Base-by-base conservation (phyloP, 345 rosid genomes). In the Dimocarpus longan region DNA sequence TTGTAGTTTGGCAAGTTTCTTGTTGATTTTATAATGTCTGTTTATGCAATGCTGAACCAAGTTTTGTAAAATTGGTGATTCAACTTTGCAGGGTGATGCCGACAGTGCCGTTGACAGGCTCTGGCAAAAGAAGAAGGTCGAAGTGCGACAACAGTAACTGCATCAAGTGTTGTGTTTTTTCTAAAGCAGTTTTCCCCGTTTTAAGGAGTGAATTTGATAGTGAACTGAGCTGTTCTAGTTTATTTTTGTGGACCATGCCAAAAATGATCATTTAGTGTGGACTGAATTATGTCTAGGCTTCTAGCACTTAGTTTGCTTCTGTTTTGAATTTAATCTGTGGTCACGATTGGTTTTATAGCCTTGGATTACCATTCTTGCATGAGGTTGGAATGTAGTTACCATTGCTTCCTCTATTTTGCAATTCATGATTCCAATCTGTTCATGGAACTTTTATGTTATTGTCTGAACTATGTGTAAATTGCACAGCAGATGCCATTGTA, bases 61-160 rank as follows among this genome's bases (percentile, higher is more conserved):
- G 24, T 39, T 16, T 37, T 39, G 3, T 65, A 76, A 26, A 0
- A 50, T 65, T 48, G 28, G 56, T 76, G 46, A 21, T 64, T 39
- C 21, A 21, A 71, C 28, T 32, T 78, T 87, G 78, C 80, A 89
- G 90, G 92, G 89, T 52, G 90, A 87, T 75, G 92, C 85, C 11
- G 92, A 89, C 80, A 89, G 90, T 73, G 88, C 80, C 22, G 13
- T 89, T 10, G 92, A 87, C 67, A 83, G 89, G 86, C 88, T 87
- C 19, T 91, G 94, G 94, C 90, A 85, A 75, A 89, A 88, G 86
- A 91, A 86, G 87, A 85, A 70, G 68, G 83, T 80, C 40, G 88
- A 88, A 64, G 59, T 78, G 12, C 80, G 79, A 19, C 87, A 88
- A 75, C 78, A 77, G 64, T 73, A 68, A 37, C 18, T 71, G 11